Evolutionary conservation across 1,139 yeast species (phyloP).

Genomic region (Kodamaea derodonti): DNA sequence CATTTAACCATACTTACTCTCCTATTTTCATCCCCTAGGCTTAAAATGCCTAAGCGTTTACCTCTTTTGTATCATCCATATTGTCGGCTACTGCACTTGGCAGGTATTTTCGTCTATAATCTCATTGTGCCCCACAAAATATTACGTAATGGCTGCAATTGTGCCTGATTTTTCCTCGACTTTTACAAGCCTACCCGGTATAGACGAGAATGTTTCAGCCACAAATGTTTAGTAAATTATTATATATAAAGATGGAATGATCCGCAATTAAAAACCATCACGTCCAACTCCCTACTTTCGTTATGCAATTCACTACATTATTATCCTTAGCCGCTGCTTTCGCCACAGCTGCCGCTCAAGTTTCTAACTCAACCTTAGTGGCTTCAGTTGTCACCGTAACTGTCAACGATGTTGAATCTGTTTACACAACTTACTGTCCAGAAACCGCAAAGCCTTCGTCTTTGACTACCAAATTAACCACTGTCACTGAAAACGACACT

Average conservation of each 20-base stretch:
- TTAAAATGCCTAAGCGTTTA: no score
- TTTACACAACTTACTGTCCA: slow-evolving; percentile 13
- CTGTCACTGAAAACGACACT: slow-evolving; percentile 15
- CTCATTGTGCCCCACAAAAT: neutral
- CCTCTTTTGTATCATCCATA: no score
- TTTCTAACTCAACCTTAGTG: slow-evolving; percentile 6
- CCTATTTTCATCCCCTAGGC: no score
- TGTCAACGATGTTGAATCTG: slow-evolving; percentile 4
- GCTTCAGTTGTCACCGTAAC: slow-evolving; percentile 5
- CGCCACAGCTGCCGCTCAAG: slow-evolving; percentile 10
- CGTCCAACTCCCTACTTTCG: slow-evolving; percentile 17
- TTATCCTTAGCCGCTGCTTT: slow-evolving; percentile 11
- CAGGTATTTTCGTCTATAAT: neutral
- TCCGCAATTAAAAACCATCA: no score
- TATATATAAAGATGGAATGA: neutral
- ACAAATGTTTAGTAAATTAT: neutral
- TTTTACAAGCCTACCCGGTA: neutral
- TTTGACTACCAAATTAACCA: slow-evolving; percentile 9
- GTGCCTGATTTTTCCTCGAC: neutral
- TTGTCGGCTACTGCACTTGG: no score
- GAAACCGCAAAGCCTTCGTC: slow-evolving; percentile 10
- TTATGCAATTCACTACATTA: slow-evolving; percentile 12
- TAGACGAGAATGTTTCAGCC: neutral
- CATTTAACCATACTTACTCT: no score
- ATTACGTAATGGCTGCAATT: neutral